Conservation (phyloP, 2,329 filamentous ascomycete species). For the Gyromitra esculenta region DNA sequence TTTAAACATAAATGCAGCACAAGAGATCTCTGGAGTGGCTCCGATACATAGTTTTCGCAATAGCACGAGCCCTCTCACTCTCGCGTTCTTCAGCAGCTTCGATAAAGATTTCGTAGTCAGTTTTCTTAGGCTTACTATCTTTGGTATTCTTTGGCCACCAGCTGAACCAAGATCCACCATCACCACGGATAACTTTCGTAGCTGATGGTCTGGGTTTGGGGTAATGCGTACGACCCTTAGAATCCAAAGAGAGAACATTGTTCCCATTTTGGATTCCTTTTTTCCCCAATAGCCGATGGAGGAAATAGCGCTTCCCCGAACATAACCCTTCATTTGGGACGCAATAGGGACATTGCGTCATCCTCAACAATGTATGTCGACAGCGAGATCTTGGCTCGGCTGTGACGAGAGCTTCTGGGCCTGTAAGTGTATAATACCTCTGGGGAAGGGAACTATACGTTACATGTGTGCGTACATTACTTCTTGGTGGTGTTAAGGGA, state of each 20-base stretch:
- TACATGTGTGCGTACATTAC: neutral
- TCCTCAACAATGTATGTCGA: neutral
- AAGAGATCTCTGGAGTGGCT: neutral
- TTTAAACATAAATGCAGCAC: neutral
- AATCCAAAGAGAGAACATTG: conserved; percentile 3
- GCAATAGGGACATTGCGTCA: neutral
- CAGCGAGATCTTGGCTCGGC: neutral
- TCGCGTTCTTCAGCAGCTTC: neutral
- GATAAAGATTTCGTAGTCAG: neutral
- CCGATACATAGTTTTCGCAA: neutral
- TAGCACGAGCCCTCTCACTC: neutral
- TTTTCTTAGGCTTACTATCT: neutral
- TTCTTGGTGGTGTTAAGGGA: neutral
- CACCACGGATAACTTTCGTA: neutral
- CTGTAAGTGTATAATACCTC: neutral
- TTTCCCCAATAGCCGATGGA: neutral
- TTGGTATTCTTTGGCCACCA: neutral
- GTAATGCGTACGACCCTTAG: neutral
- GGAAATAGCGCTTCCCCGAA: conserved; percentile 44
- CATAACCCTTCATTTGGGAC: neutral
- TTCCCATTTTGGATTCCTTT: neutral
- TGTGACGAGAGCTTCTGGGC: neutral
- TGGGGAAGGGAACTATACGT: neutral
- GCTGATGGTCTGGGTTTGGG: neutral
- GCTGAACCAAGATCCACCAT: neutral